A percentile compares a stretch with the other conserved stretches of the same genome.
phyloP scores from a whole-genome alignment of 257 asterid species.

The Jacaranda mimosifolia region DNA sequence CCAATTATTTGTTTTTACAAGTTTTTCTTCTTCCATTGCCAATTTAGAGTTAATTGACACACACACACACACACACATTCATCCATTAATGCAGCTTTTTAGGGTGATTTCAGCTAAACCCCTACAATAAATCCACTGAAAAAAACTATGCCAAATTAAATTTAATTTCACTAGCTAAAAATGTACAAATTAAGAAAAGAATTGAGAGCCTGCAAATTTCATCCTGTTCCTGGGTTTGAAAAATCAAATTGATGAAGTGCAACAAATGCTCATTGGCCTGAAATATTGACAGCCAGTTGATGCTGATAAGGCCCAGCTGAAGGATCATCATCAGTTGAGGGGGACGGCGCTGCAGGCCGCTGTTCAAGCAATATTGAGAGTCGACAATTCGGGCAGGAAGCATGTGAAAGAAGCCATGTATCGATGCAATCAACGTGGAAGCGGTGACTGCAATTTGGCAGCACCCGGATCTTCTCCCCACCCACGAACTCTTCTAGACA shows the following conservation, averaged over 20 bases:
- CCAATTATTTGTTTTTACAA: too few relatives aligned
- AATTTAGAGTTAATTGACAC: too few relatives aligned
- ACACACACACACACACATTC: too few relatives aligned
- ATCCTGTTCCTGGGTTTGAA: background rate
- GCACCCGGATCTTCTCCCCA: slow-evolving; percentile 47
- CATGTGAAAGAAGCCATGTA: slow-evolving; percentile 46
- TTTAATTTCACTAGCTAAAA: background rate
- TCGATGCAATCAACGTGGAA: slow-evolving; percentile 49
- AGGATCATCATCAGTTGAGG: background rate
- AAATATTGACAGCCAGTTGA: background rate
- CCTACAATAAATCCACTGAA: background rate
- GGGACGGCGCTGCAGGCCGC: background rate
- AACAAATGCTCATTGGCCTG: background rate
- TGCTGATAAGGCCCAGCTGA: background rate
- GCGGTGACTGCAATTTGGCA: slow-evolving; percentile 46
- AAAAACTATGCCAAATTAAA: background rate
- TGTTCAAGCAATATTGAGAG: slow-evolving; percentile 25
- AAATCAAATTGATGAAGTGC: background rate
- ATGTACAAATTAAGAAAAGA: background rate
- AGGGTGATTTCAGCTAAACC: too few relatives aligned
- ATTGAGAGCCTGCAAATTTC: background rate
- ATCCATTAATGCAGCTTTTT: too few relatives aligned
- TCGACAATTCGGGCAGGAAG: slow-evolving; percentile 49
- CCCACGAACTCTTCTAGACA: slow-evolving; percentile 47
- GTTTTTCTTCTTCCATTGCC: too few relatives aligned